Base-by-base conservation (phyloP, 2,329 filamentous ascomycete genomes). In the Sodiomyces alkalinus region DNA sequence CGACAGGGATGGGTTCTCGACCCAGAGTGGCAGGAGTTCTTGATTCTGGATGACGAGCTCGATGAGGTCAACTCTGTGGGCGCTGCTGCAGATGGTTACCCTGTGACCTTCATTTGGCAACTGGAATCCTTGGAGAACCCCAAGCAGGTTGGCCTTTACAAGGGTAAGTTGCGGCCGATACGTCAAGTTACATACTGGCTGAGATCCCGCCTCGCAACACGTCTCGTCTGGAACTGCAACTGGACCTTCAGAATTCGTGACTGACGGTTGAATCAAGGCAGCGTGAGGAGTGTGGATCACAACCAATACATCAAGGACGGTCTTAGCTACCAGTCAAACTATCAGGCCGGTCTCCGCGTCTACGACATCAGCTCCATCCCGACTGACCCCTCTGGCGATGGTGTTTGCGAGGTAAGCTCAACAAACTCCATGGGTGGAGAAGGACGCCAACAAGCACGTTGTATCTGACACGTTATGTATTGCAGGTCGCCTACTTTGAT, bases 1-100 rank as follows among this genome's bases (percentile, higher is more conserved):
- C 65, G 69, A 40, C 64, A 70, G 40, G 65, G 65, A 28, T 60
- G 56, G 47, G 49, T 67, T 7, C 51, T 62, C 29, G 52, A 62
- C 41, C 42, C 46, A n/a, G 41, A 51, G 27, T 55, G 45, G 44
- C 54, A 57, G 33, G 27, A 29, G 20, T 47, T 34, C 28, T 48
- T 64, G 11, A 45, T 64, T 17, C 36, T 58, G 9, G 59, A 64
- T 38, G 60, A 64, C 37, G 60, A 64, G 37, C 49, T 56, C 26
- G 60, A 65, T 39, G 62, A 66, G 41, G 38, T 45, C 8, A 44
- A 57, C 17, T 35, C 34, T 11, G 43, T 47, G 4, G 53, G 49
- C n/a, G 40, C 45, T 1, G 56, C 48, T 3, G 43, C 45, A 2
- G 48, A 58, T 19, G 50, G 52, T 2, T 55, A 49, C 36, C 53